Base-by-base conservation (phyloP, 441 rosid species). In the Lagerstroemia fauriei region DNA sequence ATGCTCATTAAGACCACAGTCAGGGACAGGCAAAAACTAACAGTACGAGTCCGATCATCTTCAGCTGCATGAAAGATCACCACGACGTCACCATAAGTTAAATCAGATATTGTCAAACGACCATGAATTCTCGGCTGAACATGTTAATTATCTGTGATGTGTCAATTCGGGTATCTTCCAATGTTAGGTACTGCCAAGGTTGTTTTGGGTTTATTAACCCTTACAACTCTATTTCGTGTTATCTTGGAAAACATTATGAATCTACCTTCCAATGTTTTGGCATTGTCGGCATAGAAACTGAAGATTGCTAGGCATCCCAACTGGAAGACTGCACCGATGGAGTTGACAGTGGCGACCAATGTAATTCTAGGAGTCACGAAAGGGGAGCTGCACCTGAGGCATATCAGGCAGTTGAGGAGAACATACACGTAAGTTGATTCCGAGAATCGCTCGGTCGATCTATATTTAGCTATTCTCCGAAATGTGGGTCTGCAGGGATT, bases 381-480 rank as follows among this genome's bases (percentile, higher is more conserved):
- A 0, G 82, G 82, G 47, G 46, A 51, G 32, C 82, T 53, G 0
- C 53, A 80, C 77, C 76, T 73, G 70, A 80, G 25, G 24, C 70
- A 38, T 27, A 73, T 80, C 78, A 80, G 57, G 82, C 31, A 44
- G n/a, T 73, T 80, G 65, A 80, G 66, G 69, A 80, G 77, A 2
- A 78, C 65, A 53, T 38, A 71, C 27, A 80, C 24, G 47, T 73
- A 73, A 9, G 82, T 77, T 9, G 17, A 73, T 41, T 76, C 76
- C 0, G 56, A 71, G 78, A 80, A 80, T 76, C 57, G 77, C 57
- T 80, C 78, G 11, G 77, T 73, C 22, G 82, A 80, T 1, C 7
- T 29, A 14, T 80, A 73, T n/a, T 12, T 61, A 2, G 53, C 25
- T 16, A 80, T 72, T 50, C 82, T 80, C 59, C 0, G 48, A 31